phyloP scores from a whole-genome alignment of 345 rosid genomes.

The Eucalyptus decipiens region DNA sequence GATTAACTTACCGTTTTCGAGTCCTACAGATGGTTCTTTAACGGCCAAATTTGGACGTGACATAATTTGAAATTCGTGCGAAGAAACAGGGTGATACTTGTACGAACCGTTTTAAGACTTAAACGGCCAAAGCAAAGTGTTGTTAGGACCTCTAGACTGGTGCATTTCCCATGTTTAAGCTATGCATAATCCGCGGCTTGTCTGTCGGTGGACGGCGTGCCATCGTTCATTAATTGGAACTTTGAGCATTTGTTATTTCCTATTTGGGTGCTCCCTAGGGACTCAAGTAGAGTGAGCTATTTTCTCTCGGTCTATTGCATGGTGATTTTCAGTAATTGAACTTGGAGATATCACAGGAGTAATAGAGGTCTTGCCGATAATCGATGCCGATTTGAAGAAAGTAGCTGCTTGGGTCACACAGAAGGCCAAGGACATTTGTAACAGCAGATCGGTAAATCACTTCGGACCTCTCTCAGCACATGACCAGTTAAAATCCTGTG shows the following conservation, averaged over 20 bases:
- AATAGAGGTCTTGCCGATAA: constrained; percentile 38
- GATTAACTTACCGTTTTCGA: not conserved
- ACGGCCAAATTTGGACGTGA: not conserved
- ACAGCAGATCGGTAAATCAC: constrained; percentile 34
- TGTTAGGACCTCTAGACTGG: not conserved
- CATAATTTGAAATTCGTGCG: not conserved
- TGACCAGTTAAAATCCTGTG: not conserved
- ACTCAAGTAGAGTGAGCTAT: not conserved
- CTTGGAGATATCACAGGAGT: constrained; percentile 23
- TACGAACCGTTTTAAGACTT: not conserved
- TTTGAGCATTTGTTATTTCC: not conserved
- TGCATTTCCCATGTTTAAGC: not conserved
- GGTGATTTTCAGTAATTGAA: not conserved
- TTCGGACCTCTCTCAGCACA: not conserved
- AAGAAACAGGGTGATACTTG: not conserved
- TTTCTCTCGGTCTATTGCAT: not conserved
- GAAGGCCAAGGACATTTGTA: constrained; percentile 43
- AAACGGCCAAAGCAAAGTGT: not conserved
- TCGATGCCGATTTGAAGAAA: constrained; percentile 63
- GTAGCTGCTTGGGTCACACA: constrained; percentile 48
- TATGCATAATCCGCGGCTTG: not conserved
- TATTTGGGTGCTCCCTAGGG: not conserved
- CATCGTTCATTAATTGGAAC: not conserved
- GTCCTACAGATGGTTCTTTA: not conserved
- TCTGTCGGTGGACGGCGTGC: not conserved